These are phyloP conservation scores for Microdochium trichocladiopsis DNA, from an alignment of 2,329 filamentous ascomycete genomes.

Conservation along the genomic window DNA sequence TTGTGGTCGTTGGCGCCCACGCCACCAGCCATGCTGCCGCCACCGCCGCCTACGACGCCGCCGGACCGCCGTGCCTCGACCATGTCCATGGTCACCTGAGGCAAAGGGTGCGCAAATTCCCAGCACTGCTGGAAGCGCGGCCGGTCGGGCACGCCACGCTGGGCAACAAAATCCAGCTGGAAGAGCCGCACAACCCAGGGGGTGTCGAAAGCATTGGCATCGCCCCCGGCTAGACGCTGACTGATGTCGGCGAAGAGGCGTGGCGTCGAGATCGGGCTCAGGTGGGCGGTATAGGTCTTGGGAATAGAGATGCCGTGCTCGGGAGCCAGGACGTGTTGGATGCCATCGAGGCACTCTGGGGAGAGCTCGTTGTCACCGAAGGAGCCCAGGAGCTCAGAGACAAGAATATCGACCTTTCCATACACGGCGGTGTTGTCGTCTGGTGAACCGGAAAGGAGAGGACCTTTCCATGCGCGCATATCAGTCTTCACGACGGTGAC, in stretches of 20 bases:
- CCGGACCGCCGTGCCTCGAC: conserved; percentile 52
- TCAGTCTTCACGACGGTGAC: conserved; percentile 92
- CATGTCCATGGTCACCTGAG: conserved; percentile 46
- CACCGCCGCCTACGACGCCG: conserved; percentile 59
- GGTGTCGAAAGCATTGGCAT: conserved; percentile 73
- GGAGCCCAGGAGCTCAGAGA: conserved; percentile 89
- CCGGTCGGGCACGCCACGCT: conserved; percentile 45
- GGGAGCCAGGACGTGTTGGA: conserved; percentile 78
- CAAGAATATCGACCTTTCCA: conserved; percentile 78
- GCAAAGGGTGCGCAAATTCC: conserved; percentile 75
- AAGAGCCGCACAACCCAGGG: conserved; percentile 94
- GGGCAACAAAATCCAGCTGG: conserved; percentile 78
- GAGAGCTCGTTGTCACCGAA: conserved; percentile 97
- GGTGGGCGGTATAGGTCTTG: conserved; percentile 83
- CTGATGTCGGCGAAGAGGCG: conserved; percentile 77
- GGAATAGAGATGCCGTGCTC: conserved; percentile 89
- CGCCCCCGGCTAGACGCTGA: conserved; percentile 45
- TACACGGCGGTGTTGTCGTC: conserved; percentile 36
- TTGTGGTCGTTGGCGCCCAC: conserved; percentile 90
- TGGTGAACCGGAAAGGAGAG: conserved; percentile 40
- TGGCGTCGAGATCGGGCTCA: conserved; percentile 87
- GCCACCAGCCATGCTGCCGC: conserved; percentile 66
- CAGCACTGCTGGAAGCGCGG: conserved; percentile 68
- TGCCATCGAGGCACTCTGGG: conserved; percentile 92
- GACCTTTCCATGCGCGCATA: conserved; percentile 94